Base-by-base conservation (phyloP, 208 protist species). In the Tritrichomonas musculus region DNA sequence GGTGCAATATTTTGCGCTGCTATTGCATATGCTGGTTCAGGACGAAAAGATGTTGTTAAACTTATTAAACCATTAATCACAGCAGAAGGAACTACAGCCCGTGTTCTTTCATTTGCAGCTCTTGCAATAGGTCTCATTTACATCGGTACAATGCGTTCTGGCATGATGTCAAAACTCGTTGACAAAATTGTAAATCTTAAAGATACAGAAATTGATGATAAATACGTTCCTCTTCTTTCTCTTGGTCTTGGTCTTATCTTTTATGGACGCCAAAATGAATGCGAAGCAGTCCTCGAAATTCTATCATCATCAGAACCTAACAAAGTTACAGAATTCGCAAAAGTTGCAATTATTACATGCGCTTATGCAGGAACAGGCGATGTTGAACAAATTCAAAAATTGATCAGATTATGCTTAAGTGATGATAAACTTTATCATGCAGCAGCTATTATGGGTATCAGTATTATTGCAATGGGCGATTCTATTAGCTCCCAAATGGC, bases 291-390 rank as follows among this genome's bases (percentile, higher is more conserved):
- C 3, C 94, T 99, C 5, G 97, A 99, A 77, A 96, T 97, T 13
- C 95, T 97, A 0, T 96, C 98, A 75, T 96, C 97, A 14, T 50
- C 41, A 9, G 93, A 97, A 77, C 94, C 97, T 0, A 93, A 94
- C 13, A 75, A 96, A 39, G 97, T 98, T 50, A 96, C 96, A 33
- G 94, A 97, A 75, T 99, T 98, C 95, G 95, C 97, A 5, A 94
- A 96, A 82, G 96, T 98, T n/a, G 97, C 98, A 0, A 94, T 99
- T 22, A 97, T 98, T 66, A 97, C 97, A 50, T 99, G 98, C 93
- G 98, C 99, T 2, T 99, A 99, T 95, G 98, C 98, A 22, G 98
- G 97, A 20, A 99, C 98, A 9, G 98, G 98, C 65, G 99, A 99
- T 94, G 98, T 99, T 22, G 96, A 99, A 9, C 97, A 98, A 64